Base-by-base conservation (phyloP, 305 asterid genomes). In the Fraxinus sp. region DNA sequence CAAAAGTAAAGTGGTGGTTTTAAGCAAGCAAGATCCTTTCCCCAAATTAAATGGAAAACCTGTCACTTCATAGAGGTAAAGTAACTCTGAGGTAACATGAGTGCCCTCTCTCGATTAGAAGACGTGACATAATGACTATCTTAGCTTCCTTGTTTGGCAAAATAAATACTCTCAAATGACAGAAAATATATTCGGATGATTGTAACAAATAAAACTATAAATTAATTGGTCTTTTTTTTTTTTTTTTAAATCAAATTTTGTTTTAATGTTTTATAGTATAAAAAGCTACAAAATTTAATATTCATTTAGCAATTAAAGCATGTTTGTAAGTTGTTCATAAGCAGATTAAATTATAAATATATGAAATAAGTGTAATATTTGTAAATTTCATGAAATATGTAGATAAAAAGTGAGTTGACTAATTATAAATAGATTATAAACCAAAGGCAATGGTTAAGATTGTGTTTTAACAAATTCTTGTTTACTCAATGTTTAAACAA, bases 1-100 rank as follows among this genome's bases (percentile, higher is more conserved):
- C 91, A 94, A 96, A 89, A 96, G 97, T 80, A 96, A 96, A 87
- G 98, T 96, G 80, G 98, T 84, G 78, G 98, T 96, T 83, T 80
- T 94, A 71, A 94, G 98, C 92, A 96, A 96, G 86, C 98, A 96
- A 80, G 99, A 94, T 74, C 98, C 99, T 76, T 96, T 96, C 87
- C 99, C 98, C 7, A 94, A 87, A 89, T 89, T 93, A 85, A 91
- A 94, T 55, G 98, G 98, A 85, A 94, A 91, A 83, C 95, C 98
- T 14, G 95, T 91, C 77, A 87, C 82, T 85, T 81, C 94, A 10
- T 94, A 95, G 86, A 7, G 14, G 73, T 22, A 9, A 64, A 1
- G 35, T 64, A 20, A 64, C 35, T 24, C 71, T 22, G 11, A 57
- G 26, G 7, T 57, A 57, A 5, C 32, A 7, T 3, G 30, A 62